These are phyloP conservation scores for Middelhovenomyces tepae DNA, from an alignment of 805 yeast species.

Conservation along the genomic window DNA sequence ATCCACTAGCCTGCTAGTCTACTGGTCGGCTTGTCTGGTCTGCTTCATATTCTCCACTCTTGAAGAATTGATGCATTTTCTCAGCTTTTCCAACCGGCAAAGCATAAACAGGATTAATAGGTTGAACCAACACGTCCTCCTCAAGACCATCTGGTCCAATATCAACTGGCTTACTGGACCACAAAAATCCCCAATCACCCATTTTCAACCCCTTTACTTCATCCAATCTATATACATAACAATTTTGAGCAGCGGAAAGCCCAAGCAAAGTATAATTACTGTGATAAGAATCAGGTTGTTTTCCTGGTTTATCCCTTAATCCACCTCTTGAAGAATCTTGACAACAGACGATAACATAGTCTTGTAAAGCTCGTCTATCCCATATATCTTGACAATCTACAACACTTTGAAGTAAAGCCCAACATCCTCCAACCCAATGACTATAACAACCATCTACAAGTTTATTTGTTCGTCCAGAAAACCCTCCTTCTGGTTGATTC, in stretches of 20 bases:
- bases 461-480: constrained; percentile 85
- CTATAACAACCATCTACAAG: constrained; percentile 94
- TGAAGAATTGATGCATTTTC: constrained; percentile 16
- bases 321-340: constrained; percentile 64
- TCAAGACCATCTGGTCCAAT: no score
- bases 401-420: constrained; percentile 53
- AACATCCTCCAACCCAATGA: constrained; percentile 86
- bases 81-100: constrained; percentile 41
- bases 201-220: constrained; percentile 10
- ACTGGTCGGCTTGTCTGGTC: no score
- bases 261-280: constrained; percentile 82
- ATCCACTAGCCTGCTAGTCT: no score
- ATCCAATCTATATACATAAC: constrained; percentile 23
- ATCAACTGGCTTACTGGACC: constrained; percentile 20
- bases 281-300: constrained; percentile 76
- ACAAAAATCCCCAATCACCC: constrained; percentile 25
- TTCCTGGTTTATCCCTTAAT: constrained; percentile 80
- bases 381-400: constrained; percentile 28
- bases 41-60: no score
- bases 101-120: constrained; percentile 51
- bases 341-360: constrained; percentile 67
- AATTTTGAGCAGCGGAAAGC: constrained; percentile 48
- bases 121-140: constrained; percentile 19
- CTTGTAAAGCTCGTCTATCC: constrained; percentile 47
- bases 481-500: constrained; percentile 68